These are phyloP conservation scores for Andrographis paniculata DNA, from an alignment of 305 asterid genomes.

Conservation along the genomic window DNA sequence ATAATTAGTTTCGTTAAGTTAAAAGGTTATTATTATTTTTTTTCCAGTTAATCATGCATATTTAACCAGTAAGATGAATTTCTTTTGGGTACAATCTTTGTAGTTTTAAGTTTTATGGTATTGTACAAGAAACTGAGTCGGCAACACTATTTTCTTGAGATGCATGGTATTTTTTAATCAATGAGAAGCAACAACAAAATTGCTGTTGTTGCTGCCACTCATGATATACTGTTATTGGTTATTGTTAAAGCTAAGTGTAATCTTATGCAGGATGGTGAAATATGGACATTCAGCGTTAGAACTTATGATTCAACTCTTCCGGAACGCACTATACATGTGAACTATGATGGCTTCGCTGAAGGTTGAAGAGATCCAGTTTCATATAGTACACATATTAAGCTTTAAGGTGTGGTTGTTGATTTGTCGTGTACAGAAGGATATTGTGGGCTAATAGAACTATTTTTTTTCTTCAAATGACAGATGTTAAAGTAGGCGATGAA, in stretches of 20 bases:
- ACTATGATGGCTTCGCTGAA: slow-evolving; percentile 97
- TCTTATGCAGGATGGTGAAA: slow-evolving; percentile 84
- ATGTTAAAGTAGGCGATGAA: slow-evolving; percentile 87
- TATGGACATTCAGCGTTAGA: slow-evolving; percentile 96
- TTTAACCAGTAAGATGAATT: slow-evolving; percentile 2
- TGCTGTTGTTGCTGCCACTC: slow-evolving; percentile 5
- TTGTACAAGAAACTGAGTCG: background rate
- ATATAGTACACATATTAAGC: slow-evolving; percentile 4
- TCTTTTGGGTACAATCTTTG: background rate
- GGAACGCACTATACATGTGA: slow-evolving; percentile 69
- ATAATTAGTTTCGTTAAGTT: background rate
- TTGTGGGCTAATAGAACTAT: slow-evolving; percentile 15
- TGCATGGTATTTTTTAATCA: slow-evolving; percentile 3
- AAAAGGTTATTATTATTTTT: slow-evolving; percentile 1
- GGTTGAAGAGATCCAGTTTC: slow-evolving; percentile 34
- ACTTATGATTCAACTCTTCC: slow-evolving; percentile 74
- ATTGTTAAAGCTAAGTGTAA: background rate
- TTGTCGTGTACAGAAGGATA: slow-evolving; percentile 7
- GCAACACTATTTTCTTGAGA: slow-evolving; percentile 5
- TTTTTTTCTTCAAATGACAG: slow-evolving; percentile 32
- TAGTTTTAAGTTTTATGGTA: background rate
- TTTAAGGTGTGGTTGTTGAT: slow-evolving; percentile 9
- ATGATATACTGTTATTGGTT: background rate
- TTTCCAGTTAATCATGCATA: too few relatives aligned
- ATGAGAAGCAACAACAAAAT: slow-evolving; percentile 2